Percentiles rank a stretch among this genome's conserved stretches.
These are phyloP conservation scores for Lupinus albus DNA, from an alignment of 306 rosid genomes.

Conservation along the genomic window DNA sequence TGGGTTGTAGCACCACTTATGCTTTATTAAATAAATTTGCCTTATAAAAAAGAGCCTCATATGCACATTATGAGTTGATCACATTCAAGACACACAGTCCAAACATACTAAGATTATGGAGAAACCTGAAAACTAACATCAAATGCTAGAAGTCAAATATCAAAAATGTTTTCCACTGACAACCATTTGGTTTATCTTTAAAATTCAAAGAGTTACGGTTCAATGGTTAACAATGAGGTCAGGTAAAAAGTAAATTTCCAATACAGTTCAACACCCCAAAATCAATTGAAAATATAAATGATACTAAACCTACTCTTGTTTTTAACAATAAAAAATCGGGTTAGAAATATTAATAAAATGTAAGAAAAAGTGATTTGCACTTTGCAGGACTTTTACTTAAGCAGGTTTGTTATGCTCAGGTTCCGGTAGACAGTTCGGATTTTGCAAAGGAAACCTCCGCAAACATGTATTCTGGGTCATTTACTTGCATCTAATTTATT, in stretches of 20 bases:
- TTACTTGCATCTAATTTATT: not conserved
- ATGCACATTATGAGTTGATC: slow-evolving; percentile 9
- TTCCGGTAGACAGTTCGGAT: too few relatives aligned
- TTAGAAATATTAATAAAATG: not conserved
- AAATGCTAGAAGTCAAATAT: not conserved
- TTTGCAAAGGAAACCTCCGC: too few relatives aligned
- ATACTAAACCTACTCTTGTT: not conserved
- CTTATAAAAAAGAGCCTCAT: not conserved
- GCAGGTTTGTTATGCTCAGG: too few relatives aligned
- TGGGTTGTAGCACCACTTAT: too few relatives aligned
- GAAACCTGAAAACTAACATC: not conserved
- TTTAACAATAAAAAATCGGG: not conserved
- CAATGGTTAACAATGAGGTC: not conserved
- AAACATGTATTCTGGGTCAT: not conserved
- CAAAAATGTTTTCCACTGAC: not conserved
- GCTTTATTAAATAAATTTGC: too few relatives aligned
- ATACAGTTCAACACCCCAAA: not conserved
- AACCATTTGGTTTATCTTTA: not conserved
- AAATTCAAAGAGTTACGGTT: not conserved
- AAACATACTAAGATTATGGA: not conserved
- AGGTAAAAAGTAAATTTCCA: not conserved
- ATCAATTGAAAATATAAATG: not conserved
- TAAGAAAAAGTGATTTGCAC: not conserved
- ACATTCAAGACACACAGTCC: not conserved
- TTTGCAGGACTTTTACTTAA: too few relatives aligned